Evolutionary conservation across 345 rosid species (phyloP).

Genomic region (Brassica cretica): DNA sequence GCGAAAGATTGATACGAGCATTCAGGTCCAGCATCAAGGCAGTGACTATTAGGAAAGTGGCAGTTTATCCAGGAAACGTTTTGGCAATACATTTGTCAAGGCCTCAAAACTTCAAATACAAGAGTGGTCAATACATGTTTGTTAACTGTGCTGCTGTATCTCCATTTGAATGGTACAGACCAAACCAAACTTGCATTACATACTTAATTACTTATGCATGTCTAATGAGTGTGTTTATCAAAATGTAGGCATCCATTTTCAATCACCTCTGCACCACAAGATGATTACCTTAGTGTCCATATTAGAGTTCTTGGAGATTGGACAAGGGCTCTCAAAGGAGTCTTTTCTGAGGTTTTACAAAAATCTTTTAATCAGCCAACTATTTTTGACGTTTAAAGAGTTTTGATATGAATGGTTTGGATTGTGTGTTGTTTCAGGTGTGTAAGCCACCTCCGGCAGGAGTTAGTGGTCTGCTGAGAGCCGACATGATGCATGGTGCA

Average conservation of each 20-base stretch:
- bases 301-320: slow-evolving; percentile 80
- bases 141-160: slow-evolving; percentile 82
- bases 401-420: neutral
- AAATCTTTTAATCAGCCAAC: neutral
- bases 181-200: neutral
- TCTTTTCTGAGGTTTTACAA: slow-evolving; percentile 59
- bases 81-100: slow-evolving; percentile 68
- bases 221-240: neutral
- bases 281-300: slow-evolving; percentile 72
- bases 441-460: slow-evolving; percentile 63
- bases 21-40: slow-evolving; percentile 71
- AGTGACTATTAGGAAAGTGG: slow-evolving; percentile 63
- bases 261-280: slow-evolving; percentile 83
- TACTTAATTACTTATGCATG: neutral
- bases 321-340: slow-evolving; percentile 69
- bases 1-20: slow-evolving; percentile 66
- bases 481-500: slow-evolving; percentile 58
- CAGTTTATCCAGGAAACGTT: slow-evolving; percentile 78
- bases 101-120: slow-evolving; percentile 79
- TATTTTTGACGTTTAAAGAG: neutral
- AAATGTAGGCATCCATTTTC: slow-evolving; percentile 79
- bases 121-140: slow-evolving; percentile 86
- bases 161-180: slow-evolving; percentile 71
- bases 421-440: slow-evolving; percentile 42
- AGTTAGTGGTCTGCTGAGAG: slow-evolving; percentile 67